Evolutionary conservation across 129 eudicot species (phyloP), one percentile per base, ranked within the genome.

Genomic region (Tanacetum coccineum): DNA sequence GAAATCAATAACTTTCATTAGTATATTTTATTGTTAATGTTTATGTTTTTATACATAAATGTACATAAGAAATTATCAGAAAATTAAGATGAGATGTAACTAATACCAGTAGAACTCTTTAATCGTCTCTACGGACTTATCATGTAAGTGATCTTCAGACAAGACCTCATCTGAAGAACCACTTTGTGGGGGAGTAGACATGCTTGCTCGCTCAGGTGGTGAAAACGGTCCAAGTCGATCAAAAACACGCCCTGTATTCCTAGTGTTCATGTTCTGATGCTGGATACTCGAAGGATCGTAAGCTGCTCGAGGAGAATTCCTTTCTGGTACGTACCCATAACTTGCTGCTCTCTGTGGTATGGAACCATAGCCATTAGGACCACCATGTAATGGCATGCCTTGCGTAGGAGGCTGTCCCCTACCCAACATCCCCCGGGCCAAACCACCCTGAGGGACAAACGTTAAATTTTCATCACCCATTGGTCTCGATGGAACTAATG

Each of bases 401-500:
- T 70, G 73, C 61, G 78, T 64, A 8, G 84, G 61, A 40, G 82
- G 78, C 50, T 82, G 97, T 22, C 96, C 99, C 82, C 90, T 82
- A 76, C 70, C 72, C 45, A 95, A 86, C 99, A 93, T 93, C 64
- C 99, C 90, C 76, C 88, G 79, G 2, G 95, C 99, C 67, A 93
- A 89, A 58, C 96, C 99, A 39, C 99, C 99, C 77, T 93, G 99
- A 55, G 99, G 96, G 74, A 89, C 96, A 12, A 93, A 87, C 50
- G 95, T 86, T 40, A 86, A 82, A 32, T 83, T 63, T 39, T 89
- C 96, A 72, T 79, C 85, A 44, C 85, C 86, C 50, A 79, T 66
- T 22, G 85, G 77, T 62, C 99, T 81, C 53, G 86, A 36, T 36
- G 42, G 42, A 36, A 36, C 42, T 36, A 36, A 70, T 6, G 95